These are phyloP conservation scores for Saccharomycodes ludwigii DNA, from an alignment of 805 yeast genomes.

Conservation along the genomic window DNA sequence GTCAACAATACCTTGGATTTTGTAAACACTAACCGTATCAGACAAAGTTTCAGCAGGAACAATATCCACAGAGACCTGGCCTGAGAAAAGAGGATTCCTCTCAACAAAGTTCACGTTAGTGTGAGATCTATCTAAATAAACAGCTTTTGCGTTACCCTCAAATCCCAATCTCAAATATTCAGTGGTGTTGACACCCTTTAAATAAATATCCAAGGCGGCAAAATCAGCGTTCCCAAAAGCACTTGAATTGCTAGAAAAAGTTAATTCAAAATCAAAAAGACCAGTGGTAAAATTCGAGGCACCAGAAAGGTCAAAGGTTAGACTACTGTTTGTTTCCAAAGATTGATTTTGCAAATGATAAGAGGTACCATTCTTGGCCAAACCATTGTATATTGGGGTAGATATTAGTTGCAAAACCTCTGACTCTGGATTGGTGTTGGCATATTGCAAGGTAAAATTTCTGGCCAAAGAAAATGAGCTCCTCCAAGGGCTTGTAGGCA, in stretches of 20 bases:
- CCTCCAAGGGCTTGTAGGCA: slow-evolving; percentile 27
- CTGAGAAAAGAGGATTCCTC: slow-evolving; percentile 17
- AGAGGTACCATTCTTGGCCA: too few relatives aligned
- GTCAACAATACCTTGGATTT: slow-evolving; percentile 21
- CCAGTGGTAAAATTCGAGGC: slow-evolving; percentile 10
- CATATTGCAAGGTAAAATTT: slow-evolving; percentile 16
- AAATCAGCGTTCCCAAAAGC: slow-evolving; percentile 6
- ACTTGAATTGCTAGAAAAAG: slow-evolving; percentile 12
- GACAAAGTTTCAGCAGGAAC: slow-evolving; percentile 11
- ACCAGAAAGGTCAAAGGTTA: slow-evolving; percentile 4
- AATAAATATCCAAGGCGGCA: slow-evolving; percentile 12
- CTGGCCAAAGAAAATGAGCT: slow-evolving; percentile 26
- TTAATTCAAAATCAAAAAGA: slow-evolving; percentile 16
- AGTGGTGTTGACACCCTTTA: slow-evolving; percentile 10
- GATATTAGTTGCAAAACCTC: too few relatives aligned
- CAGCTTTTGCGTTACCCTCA: slow-evolving; percentile 15
- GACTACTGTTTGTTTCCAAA: too few relatives aligned
- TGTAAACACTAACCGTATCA: slow-evolving; percentile 11
- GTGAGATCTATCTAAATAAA: slow-evolving; percentile 19
- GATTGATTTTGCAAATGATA: too few relatives aligned
- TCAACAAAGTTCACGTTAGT: slow-evolving; percentile 13
- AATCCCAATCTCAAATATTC: slow-evolving; percentile 17
- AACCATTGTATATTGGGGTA: too few relatives aligned
- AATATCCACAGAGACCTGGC: slow-evolving; percentile 16
- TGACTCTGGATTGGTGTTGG: not conserved